Conservation (phyloP, 768 basidiomycete genomes). For the Amanita thiersii region DNA sequence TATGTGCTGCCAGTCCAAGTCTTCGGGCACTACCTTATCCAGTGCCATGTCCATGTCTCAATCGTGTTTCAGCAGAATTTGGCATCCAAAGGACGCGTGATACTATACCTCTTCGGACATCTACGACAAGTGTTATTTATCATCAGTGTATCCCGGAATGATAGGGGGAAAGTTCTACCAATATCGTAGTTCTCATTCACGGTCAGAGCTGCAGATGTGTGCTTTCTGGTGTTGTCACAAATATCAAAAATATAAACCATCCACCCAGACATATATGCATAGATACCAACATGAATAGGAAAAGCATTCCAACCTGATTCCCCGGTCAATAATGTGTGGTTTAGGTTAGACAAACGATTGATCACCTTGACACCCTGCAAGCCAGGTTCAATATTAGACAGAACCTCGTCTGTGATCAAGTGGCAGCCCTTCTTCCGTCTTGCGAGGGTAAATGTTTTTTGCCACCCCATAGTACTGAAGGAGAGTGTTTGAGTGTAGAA, state of each 20-base stretch:
- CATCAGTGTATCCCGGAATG: not conserved
- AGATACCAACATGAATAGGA: slow-evolving; percentile 70
- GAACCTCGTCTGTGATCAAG: slow-evolving; percentile 74
- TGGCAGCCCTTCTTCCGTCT: slow-evolving; percentile 62
- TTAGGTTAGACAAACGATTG: not conserved
- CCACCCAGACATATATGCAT: not conserved
- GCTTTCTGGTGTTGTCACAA: slow-evolving; percentile 36
- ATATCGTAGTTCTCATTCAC: slow-evolving; percentile 88
- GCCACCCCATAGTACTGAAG: slow-evolving; percentile 68
- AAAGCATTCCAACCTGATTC: slow-evolving; percentile 73
- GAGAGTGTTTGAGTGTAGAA: too few species aligned
- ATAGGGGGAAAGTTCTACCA: slow-evolving; percentile 32
- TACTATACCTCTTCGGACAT: slow-evolving; percentile 34
- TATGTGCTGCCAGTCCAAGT: slow-evolving; percentile 73
- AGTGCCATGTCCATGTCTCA: slow-evolving; percentile 94
- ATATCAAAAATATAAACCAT: slow-evolving; percentile 2
- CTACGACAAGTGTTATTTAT: slow-evolving; percentile 14
- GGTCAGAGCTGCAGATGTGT: slow-evolving; percentile 73
- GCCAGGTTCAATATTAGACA: slow-evolving; percentile 58
- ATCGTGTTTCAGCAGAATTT: slow-evolving; percentile 1
- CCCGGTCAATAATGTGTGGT: not conserved
- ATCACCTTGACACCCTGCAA: slow-evolving; percentile 57
- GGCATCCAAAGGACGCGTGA: not conserved
- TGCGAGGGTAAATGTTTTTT: slow-evolving; percentile 68
- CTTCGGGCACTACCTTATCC: slow-evolving; percentile 83